Evolutionary conservation across 371 early-diverging fungal genomes (phyloP).

Genomic region (Mucor indicus): DNA sequence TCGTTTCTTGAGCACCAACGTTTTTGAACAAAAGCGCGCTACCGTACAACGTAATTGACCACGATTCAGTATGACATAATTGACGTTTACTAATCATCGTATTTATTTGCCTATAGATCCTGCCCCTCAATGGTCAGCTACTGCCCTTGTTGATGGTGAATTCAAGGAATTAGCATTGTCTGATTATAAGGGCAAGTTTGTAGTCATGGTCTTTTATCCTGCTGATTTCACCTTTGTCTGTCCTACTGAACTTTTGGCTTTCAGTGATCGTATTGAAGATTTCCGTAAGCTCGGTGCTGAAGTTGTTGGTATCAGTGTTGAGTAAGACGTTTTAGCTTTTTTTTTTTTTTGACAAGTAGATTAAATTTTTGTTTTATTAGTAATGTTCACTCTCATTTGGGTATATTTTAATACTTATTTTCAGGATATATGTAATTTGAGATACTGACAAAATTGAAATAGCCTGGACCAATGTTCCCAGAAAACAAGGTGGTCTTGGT

Average conservation of each 20-base stretch:
- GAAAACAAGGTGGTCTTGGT: constrained; percentile 87
- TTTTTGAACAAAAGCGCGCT: constrained; percentile 23
- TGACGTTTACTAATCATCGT: not conserved
- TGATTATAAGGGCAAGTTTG: constrained; percentile 84
- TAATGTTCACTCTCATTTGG: constrained; percentile 48
- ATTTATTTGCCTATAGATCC: constrained; percentile 27
- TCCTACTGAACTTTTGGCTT: constrained; percentile 91
- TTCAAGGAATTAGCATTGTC: constrained; percentile 78
- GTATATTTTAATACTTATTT: constrained; percentile 18
- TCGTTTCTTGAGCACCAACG: constrained; percentile 12
- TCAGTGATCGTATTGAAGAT: constrained; percentile 81
- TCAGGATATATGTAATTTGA: not conserved
- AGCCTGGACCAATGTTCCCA: constrained; percentile 60
- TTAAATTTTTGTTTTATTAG: constrained; percentile 11
- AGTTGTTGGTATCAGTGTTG: constrained; percentile 81
- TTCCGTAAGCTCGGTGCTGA: constrained; percentile 75
- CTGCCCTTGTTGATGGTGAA: constrained; percentile 73
- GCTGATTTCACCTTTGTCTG: constrained; percentile 77
- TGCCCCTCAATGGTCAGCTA: constrained; percentile 76
- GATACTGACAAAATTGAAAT: no score
- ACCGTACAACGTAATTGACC: constrained; percentile 16
- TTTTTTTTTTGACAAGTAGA: not conserved
- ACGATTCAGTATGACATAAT: not conserved
- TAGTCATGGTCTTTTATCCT: constrained; percentile 52
- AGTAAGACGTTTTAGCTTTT: constrained; percentile 51